Percentiles rank a stretch among this genome's conserved stretches.
phyloP scores from a whole-genome alignment of 495 filamentous ascomycete species.

The Xylaria sp. region DNA sequence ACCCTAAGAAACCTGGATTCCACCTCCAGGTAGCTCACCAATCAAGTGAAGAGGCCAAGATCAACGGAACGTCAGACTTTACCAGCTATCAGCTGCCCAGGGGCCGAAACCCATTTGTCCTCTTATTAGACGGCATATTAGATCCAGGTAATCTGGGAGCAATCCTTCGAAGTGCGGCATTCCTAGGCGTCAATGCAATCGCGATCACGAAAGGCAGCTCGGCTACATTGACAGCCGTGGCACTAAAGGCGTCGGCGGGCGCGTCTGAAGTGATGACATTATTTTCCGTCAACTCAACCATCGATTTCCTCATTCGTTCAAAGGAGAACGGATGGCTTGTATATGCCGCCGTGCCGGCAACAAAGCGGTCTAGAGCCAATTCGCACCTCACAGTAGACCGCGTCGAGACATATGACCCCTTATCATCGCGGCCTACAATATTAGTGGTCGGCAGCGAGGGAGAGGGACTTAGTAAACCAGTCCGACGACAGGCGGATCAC shows the following conservation, averaged over 20 bases:
- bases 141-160: constrained; percentile 91
- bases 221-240: constrained; percentile 73
- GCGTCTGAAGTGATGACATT: constrained; percentile 80
- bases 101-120: constrained; percentile 73
- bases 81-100: constrained; percentile 47
- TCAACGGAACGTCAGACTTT: constrained; percentile 68
- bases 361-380: constrained; percentile 37
- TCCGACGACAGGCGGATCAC: constrained; percentile 69
- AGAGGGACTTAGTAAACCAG: constrained; percentile 67
- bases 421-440: constrained; percentile 69
- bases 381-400: constrained; percentile 38
- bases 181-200: constrained; percentile 81
- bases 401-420: constrained; percentile 54
- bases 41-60: constrained; percentile 69
- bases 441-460: constrained; percentile 86
- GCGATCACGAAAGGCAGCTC: constrained; percentile 70
- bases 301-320: constrained; percentile 71
- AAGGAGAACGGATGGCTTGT: constrained; percentile 79
- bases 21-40: constrained; percentile 69
- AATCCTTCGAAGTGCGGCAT: constrained; percentile 85
- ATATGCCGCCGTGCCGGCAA: constrained; percentile 75
- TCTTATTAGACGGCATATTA: constrained; percentile 83
- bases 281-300: constrained; percentile 68
- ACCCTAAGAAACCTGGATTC: constrained; percentile 55
- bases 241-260: constrained; percentile 86